Evolutionary conservation across 495 filamentous ascomycete genomes (phyloP).

Genomic region (Beverwykella pulmonaria): DNA sequence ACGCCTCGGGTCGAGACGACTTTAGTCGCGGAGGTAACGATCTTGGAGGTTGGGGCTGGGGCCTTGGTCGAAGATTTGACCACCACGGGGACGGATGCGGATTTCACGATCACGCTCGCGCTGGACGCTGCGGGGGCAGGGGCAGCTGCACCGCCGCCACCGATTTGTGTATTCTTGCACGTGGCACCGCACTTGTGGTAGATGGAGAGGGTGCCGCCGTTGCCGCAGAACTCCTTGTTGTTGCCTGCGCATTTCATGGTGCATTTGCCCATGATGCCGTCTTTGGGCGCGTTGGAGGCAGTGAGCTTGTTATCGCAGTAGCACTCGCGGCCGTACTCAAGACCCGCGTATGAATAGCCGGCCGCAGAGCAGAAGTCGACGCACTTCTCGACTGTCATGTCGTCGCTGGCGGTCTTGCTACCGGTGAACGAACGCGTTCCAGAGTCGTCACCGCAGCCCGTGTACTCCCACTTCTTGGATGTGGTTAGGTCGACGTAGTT

Average conservation of each 20-base stretch:
- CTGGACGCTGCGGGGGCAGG: not conserved
- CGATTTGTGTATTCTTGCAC: constrained; percentile 36
- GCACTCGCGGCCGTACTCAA: constrained; percentile 68
- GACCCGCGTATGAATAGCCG: constrained; percentile 61
- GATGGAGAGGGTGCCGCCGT: constrained; percentile 34
- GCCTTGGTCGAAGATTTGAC: not conserved
- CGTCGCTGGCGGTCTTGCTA: constrained; percentile 51
- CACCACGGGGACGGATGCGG: not conserved
- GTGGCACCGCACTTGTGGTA: constrained; percentile 40
- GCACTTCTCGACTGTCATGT: constrained; percentile 65
- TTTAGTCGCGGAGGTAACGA: not conserved
- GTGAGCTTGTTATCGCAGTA: constrained; percentile 60
- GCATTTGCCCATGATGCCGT: constrained; percentile 40
- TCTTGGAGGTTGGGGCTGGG: not conserved
- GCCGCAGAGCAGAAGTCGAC: constrained; percentile 55
- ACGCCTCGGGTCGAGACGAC: not conserved
- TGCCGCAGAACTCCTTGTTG: constrained; percentile 40
- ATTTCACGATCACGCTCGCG: not conserved
- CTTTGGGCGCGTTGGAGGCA: constrained; percentile 14
- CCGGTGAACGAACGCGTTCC: constrained; percentile 62
- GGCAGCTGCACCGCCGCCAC: not conserved
- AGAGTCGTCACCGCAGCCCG: constrained; percentile 63
- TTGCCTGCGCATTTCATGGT: constrained; percentile 42
- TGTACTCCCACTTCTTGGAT: constrained; percentile 59
- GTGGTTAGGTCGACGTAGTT: constrained; percentile 39